Conservation (phyloP, 306 rosid species). For the Sechiopsis laciniata region DNA sequence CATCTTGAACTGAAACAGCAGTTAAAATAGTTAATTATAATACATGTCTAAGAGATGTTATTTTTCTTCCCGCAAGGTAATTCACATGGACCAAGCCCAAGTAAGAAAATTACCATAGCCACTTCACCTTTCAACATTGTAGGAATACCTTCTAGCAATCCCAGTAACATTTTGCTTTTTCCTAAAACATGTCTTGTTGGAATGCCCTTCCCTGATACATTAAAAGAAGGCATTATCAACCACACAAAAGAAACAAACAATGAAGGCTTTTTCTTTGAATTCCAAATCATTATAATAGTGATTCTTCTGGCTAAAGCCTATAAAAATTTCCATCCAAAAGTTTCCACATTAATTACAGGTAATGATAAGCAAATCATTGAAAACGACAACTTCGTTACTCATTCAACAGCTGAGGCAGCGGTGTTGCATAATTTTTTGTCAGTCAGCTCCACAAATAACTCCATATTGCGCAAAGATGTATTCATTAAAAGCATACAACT, state of each 20-base stretch:
- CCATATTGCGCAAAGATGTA: not conserved
- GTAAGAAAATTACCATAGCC: constrained; percentile 62
- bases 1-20: constrained; percentile 74
- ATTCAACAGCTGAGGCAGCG: not conserved
- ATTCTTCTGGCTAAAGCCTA: constrained; percentile 2
- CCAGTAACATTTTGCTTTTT: constrained; percentile 81
- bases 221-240: constrained; percentile 18
- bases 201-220: constrained; percentile 58
- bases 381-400: not conserved
- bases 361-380: not conserved
- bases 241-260: constrained; percentile 11
- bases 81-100: not conserved
- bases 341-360: not conserved
- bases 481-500: constrained; percentile 26
- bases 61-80: constrained; percentile 15
- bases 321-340: constrained; percentile 12
- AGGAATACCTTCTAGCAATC: constrained; percentile 93
- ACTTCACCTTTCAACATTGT: constrained; percentile 92
- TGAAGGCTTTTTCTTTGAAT: not conserved
- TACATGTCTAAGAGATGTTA: constrained; percentile 19
- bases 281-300: not conserved
- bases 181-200: constrained; percentile 77
- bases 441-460: not conserved
- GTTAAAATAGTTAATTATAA: not conserved
- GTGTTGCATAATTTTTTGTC: not conserved